These are phyloP conservation scores for Inonotus hispidus DNA, from an alignment of 1,284 basidiomycete genomes.

Conservation along the genomic window DNA sequence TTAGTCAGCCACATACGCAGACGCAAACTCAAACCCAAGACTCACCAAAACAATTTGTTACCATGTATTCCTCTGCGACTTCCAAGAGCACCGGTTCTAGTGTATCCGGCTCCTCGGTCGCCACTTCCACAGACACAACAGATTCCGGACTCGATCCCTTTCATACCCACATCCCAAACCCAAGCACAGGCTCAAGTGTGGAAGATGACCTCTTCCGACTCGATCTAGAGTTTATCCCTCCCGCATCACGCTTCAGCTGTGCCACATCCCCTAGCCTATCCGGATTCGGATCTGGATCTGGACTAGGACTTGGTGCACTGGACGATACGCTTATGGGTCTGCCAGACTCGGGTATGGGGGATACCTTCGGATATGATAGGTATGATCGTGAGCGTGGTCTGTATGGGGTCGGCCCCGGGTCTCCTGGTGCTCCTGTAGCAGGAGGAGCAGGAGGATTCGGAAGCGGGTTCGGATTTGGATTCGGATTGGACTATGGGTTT, in stretches of 20 bases:
- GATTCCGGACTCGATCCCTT: neutral
- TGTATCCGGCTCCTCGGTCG: neutral
- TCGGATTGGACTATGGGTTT: neutral
- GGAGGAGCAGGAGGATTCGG: slow-evolving; percentile 13
- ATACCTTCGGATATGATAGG: neutral
- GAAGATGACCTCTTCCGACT: neutral
- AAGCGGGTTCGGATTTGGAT: neutral
- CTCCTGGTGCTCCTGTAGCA: neutral
- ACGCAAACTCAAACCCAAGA: neutral
- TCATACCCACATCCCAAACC: neutral
- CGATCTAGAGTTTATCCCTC: neutral
- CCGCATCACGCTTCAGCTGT: neutral
- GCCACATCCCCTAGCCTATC: neutral
- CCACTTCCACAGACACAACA: neutral
- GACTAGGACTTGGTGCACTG: too few species aligned
- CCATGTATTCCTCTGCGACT: neutral
- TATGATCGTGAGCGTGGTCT: neutral
- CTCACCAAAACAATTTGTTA: neutral
- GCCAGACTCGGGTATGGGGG: neutral
- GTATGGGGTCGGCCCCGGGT: neutral
- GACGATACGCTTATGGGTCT: too few species aligned
- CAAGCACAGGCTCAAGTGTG: neutral
- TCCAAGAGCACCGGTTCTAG: neutral
- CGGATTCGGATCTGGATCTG: too few species aligned
- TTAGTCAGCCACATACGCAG: neutral